These are phyloP conservation scores for Aspergillus fijiensis DNA, from an alignment of 2,329 filamentous ascomycete genomes.

Conservation along the genomic window DNA sequence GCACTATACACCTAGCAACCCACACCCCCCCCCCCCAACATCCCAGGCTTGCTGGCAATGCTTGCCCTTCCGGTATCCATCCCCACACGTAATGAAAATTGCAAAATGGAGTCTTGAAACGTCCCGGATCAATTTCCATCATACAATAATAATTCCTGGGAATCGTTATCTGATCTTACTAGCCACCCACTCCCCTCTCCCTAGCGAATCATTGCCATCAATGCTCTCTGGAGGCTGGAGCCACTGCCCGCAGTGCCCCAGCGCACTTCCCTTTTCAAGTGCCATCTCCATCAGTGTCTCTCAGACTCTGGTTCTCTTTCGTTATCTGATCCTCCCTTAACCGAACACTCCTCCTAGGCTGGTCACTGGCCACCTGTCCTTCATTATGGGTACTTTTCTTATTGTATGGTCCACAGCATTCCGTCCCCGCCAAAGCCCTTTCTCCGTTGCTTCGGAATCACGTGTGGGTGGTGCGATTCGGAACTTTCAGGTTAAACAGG, in stretches of 20 bases:
- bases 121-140: slow-evolving; percentile 8
- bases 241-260: slow-evolving; percentile 14
- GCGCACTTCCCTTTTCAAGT: slow-evolving; percentile 5
- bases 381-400: slow-evolving; percentile 4
- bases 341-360: slow-evolving; percentile 12
- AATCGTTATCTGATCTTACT: slow-evolving; percentile 11
- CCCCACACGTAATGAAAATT: slow-evolving; percentile 17
- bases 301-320: slow-evolving; percentile 5
- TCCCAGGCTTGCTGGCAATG: background rate
- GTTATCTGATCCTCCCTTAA: slow-evolving; percentile 25
- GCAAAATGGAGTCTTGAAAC: slow-evolving; percentile 2
- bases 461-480: background rate
- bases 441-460: background rate
- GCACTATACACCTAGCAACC: too few relatives aligned
- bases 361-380: background rate
- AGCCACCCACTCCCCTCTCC: slow-evolving; percentile 2
- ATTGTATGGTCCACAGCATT: background rate
- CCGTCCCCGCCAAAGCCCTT: background rate
- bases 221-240: slow-evolving; percentile 15
- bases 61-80: slow-evolving; percentile 1
- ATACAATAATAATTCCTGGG: slow-evolving; percentile 4
- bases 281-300: slow-evolving; percentile 2
- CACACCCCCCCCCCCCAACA: too few relatives aligned
- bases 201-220: slow-evolving; percentile 15
- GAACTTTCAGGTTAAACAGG: background rate